Conservation (phyloP, 768 basidiomycete species). For the Gloeophyllum trabeum region DNA sequence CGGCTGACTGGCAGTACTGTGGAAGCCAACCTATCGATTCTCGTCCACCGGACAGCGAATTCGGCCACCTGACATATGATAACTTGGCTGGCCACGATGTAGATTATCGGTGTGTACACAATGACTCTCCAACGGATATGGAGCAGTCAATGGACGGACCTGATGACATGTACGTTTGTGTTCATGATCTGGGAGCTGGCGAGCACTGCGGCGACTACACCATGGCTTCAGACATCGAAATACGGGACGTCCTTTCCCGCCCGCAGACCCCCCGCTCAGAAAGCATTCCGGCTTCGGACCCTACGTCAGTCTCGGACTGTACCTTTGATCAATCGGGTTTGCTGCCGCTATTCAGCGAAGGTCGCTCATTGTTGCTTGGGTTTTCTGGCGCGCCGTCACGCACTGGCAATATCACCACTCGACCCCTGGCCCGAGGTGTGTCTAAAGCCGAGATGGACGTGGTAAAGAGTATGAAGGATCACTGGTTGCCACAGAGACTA, state of each 20-base stretch:
- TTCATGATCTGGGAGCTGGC: neutral
- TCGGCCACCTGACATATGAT: too few relatives aligned
- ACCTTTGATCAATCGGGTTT: neutral
- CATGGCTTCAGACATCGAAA: neutral
- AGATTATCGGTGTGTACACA: too few relatives aligned
- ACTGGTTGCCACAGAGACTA: conserved; percentile 57
- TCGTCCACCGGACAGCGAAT: too few relatives aligned
- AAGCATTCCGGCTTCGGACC: too few relatives aligned
- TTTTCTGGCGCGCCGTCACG: neutral
- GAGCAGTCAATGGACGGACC: too few relatives aligned
- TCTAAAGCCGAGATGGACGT: conserved; percentile 52
- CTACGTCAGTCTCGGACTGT: neutral
- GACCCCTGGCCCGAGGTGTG: conserved; percentile 14
- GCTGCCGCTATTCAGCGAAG: neutral
- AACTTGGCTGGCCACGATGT: too few relatives aligned
- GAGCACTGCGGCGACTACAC: neutral
- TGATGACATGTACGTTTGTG: neutral
- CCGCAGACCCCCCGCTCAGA: too few relatives aligned
- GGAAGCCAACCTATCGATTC: too few relatives aligned
- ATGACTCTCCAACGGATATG: too few relatives aligned
- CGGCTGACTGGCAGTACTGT: too few relatives aligned
- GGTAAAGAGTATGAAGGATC: conserved; percentile 37
- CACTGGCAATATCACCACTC: neutral
- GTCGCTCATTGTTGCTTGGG: neutral
- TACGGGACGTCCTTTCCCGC: neutral